Conservation (phyloP, 73 alveolate genomes). For the Loxodes magnus region DNA sequence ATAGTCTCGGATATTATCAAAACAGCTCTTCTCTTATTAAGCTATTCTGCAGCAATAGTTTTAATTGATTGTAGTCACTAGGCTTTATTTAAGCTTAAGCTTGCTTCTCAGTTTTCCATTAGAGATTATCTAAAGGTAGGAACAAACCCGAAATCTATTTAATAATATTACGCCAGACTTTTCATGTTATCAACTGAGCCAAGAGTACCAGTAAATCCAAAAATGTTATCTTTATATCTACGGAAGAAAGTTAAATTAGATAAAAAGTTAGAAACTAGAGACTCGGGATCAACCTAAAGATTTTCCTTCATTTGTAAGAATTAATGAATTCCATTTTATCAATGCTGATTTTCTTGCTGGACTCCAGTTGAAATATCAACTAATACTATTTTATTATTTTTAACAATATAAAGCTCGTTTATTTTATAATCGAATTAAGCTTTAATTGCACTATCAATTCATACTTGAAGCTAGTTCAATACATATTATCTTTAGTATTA, state of each 20-base stretch:
- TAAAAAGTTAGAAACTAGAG: slow-evolving; percentile 9
- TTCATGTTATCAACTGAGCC: slow-evolving; percentile 6
- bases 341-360: neutral
- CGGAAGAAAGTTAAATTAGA: slow-evolving; percentile 12
- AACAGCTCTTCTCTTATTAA: slow-evolving; percentile 4
- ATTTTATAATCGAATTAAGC: slow-evolving; percentile 7
- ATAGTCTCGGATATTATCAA: slow-evolving; percentile 28
- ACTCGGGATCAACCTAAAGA: slow-evolving; percentile 4
- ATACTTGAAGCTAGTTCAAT: slow-evolving; percentile 1
- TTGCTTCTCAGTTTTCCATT: neutral
- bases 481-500: slow-evolving; percentile 6
- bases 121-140: neutral
- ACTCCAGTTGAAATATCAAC: slow-evolving; percentile 16
- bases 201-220: slow-evolving; percentile 21
- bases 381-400: neutral
- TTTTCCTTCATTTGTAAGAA: slow-evolving; percentile 8
- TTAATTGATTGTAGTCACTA: slow-evolving; percentile 1
- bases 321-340: slow-evolving; percentile 21
- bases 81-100: neutral
- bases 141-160: neutral
- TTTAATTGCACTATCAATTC: slow-evolving; percentile 7
- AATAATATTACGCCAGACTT: neutral
- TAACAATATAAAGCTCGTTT: neutral
- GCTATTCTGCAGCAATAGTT: neutral
- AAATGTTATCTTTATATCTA: neutral